Base-by-base conservation (phyloP, 805 yeast genomes). In the Ogataea glucozyma region DNA sequence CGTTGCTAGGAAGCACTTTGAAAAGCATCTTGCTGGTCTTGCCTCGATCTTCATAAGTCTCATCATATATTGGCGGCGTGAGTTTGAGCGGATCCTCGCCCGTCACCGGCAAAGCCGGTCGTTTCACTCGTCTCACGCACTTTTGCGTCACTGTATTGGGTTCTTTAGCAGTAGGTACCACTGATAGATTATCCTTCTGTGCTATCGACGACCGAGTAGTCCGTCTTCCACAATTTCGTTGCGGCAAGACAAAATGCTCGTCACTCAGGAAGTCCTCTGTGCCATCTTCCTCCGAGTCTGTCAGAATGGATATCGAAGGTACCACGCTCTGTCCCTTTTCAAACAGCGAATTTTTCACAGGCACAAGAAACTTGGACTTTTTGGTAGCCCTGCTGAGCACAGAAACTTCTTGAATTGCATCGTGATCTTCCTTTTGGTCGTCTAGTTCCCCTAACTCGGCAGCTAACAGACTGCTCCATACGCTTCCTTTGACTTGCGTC, bases 381-480 rank as follows among this genome's bases (percentile, higher is more conserved):
- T 42, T 52, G 10, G 44, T 41, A 14, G 44, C 41, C 3, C 42
- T 27, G 6, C 26, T 21, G 3, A 40, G 27, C 12, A 43, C 19
- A 17, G 30, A 21, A 20, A 29, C 31, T 35, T 10, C 40, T 11
- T 31, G 24, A 13, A 23, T 26, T 16, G 29, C 27, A 24, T 10
- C 13, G 4, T 24, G 27, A 26, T 31, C 32, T 18, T 14, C 21
- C n/a, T 30, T 43, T n/a, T 34, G 40, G 27, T 30, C 43, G 21
- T 34, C 37, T 14, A 27, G 40, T 23, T 57, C 60, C 31, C 52
- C 51, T 35, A 26, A 14, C 13, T 65, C 70, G 12, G 54, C 50
- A 37, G 61, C 62, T 47, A 64, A 63, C 43, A 65, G 60, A 8
- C 56, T 54, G 1, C 65, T 54, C 79, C 79, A 75, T 18, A 70